A percentile compares a stretch with the other conserved stretches of the same genome.
Evolutionary conservation across 2,329 filamentous ascomycete species (phyloP).

Genomic region (Pseudogymnoascus sp.): DNA sequence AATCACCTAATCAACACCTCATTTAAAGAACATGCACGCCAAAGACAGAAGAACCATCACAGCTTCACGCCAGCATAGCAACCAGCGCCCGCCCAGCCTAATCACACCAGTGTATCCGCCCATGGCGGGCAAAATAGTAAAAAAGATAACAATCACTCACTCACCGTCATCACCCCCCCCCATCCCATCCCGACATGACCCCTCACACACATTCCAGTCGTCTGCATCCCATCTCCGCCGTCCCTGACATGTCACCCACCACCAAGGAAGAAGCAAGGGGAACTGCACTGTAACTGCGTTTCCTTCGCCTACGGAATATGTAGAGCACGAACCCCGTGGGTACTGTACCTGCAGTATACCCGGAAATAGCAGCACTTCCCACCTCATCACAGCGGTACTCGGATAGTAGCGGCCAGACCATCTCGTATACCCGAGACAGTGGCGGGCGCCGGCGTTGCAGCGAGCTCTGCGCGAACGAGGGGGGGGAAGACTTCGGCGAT

Average conservation of each 20-base stretch:
- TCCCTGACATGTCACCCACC: neutral
- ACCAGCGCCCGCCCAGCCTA: neutral
- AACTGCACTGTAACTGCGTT: neutral
- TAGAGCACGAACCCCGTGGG: neutral
- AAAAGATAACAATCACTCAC: neutral
- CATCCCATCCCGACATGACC: neutral
- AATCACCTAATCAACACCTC: conserved; percentile 5
- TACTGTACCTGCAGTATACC: conserved; percentile 3
- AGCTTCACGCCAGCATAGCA: neutral
- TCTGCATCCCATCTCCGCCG: no score
- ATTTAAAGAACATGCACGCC: neutral
- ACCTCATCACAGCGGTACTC: neutral
- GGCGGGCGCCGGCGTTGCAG: neutral
- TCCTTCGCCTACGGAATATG: neutral
- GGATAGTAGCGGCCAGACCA: neutral
- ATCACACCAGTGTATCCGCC: neutral
- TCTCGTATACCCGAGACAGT: conserved; percentile 9
- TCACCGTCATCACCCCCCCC: neutral
- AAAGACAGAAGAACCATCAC: neutral
- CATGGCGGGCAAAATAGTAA: neutral
- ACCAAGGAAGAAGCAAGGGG: neutral
- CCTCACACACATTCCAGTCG: neutral
- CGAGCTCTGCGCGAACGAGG: neutral
- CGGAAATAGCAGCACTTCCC: neutral
- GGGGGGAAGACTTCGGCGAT: neutral